These are phyloP conservation scores for Pholiota conissans DNA, from an alignment of 768 basidiomycete genomes.

Conservation along the genomic window DNA sequence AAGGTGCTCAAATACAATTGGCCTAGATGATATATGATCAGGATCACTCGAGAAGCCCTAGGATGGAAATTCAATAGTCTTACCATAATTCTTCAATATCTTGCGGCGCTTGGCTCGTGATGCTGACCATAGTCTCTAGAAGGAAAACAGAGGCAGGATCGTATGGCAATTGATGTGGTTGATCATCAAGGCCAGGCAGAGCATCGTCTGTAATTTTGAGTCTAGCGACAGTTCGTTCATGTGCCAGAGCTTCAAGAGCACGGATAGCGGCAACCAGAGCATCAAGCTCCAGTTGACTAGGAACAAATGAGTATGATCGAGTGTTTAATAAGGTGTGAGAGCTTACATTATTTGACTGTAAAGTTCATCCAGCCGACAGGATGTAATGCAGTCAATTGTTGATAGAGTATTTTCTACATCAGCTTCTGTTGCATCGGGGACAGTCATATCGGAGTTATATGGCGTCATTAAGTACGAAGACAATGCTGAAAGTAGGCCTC, in stretches of 20 bases:
- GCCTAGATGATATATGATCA: conserved; percentile 51
- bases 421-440: conserved; percentile 84
- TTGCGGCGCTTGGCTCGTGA: conserved; percentile 73
- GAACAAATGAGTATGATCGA: background rate
- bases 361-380: conserved; percentile 91
- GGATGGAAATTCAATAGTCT: conserved; percentile 21
- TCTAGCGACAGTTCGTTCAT: conserved; percentile 82
- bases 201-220: conserved; percentile 68
- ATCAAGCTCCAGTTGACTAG: conserved; percentile 75
- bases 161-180: conserved; percentile 69
- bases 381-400: conserved; percentile 92
- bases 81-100: conserved; percentile 90
- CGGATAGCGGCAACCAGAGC: conserved; percentile 83
- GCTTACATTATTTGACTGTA: conserved; percentile 92
- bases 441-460: conserved; percentile 77
- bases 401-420: conserved; percentile 95
- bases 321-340: background rate
- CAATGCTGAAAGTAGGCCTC: conserved; percentile 89
- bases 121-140: conserved; percentile 92
- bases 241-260: conserved; percentile 87
- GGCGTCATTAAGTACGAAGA: conserved; percentile 98
- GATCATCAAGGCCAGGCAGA: conserved; percentile 40
- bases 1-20: conserved; percentile 91
- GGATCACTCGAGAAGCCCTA: background rate
- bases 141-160: conserved; percentile 96